Evolutionary conservation across 2,329 filamentous ascomycete species (phyloP).

Genomic region (Aspergillus glaucus): DNA sequence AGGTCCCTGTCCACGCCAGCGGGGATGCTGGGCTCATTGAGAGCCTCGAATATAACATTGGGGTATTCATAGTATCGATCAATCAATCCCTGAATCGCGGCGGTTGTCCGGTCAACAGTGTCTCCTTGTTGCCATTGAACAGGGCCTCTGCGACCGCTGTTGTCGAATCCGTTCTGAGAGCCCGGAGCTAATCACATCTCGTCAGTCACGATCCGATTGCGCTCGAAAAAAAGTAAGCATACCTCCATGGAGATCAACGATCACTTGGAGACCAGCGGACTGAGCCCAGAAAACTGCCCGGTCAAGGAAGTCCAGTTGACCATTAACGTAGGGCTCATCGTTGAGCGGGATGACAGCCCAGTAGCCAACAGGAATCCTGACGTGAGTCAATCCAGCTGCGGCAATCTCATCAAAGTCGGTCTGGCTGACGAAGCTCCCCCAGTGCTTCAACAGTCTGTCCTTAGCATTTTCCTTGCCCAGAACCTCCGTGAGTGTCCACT

Average conservation of each 20-base stretch:
- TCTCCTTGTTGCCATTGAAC: constrained; percentile 35
- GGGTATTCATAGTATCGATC: constrained; percentile 52
- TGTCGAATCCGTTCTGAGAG: constrained; percentile 64
- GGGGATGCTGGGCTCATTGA: constrained; percentile 38
- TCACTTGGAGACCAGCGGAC: constrained; percentile 53
- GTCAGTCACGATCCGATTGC: constrained; percentile 1
- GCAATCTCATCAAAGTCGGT: constrained; percentile 53
- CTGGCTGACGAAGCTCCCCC: constrained; percentile 53
- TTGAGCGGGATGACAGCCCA: constrained; percentile 53
- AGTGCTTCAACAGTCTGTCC: constrained; percentile 48
- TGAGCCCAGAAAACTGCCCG: constrained; percentile 55
- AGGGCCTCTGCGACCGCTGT: constrained; percentile 48
- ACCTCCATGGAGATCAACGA: constrained; percentile 64
- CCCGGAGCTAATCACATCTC: constrained; percentile 41
- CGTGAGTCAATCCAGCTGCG: constrained; percentile 54
- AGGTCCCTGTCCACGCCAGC: constrained; percentile 37
- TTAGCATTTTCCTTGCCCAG: constrained; percentile 46
- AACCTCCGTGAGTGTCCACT: constrained; percentile 48
- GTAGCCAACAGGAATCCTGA: constrained; percentile 61
- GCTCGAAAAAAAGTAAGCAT: constrained; percentile 17
- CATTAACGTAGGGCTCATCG: constrained; percentile 57
- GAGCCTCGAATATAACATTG: constrained; percentile 51
- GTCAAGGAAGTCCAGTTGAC: constrained; percentile 54
- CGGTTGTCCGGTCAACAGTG: constrained; percentile 37
- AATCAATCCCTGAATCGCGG: constrained; percentile 53